A percentile compares a stretch with the other conserved stretches of the same genome.
Evolutionary conservation across 75 land plant species (phyloP).

Genomic region (Selaginella tamariscina): DNA sequence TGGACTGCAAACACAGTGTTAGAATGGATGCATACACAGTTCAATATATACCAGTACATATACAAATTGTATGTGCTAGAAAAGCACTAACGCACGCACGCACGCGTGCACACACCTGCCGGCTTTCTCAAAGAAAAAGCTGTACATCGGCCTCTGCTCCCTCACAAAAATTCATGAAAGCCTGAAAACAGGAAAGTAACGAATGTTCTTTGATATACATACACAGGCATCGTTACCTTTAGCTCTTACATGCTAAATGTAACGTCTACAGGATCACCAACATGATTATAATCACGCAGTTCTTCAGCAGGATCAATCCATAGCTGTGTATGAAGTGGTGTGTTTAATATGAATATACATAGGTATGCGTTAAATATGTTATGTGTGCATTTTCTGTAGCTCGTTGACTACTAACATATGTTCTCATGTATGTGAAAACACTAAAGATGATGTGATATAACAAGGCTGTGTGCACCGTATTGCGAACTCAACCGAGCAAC

Average conservation of each 20-base stretch:
- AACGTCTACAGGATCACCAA: slow-evolving; percentile 86
- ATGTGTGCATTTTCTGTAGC: not conserved
- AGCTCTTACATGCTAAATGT: slow-evolving; percentile 89
- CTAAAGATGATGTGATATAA: no score
- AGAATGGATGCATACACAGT: not conserved
- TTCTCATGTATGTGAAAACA: no score
- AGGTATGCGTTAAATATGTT: not conserved
- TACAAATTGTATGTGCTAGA: no score
- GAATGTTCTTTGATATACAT: not conserved
- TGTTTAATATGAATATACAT: no score
- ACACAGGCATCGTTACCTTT: slow-evolving; percentile 38
- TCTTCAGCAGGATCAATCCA: slow-evolving; percentile 99
- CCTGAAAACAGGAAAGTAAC: slow-evolving; percentile 39
- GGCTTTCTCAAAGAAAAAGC: slow-evolving; percentile 80
- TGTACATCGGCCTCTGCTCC: slow-evolving; percentile 91
- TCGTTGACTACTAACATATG: no score
- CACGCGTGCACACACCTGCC: no score
- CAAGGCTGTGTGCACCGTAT: no score
- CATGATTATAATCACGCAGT: slow-evolving; percentile 68
- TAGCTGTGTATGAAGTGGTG: slow-evolving; percentile 82
- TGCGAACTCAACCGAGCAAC: slow-evolving; percentile 55
- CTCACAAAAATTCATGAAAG: slow-evolving; percentile 87
- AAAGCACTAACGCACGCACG: no score
- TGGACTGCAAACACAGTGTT: slow-evolving; percentile 41
- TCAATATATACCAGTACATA: no score